Conservation (phyloP, 2,329 filamentous ascomycete species). For the Ploettnerulaceae sp. region DNA sequence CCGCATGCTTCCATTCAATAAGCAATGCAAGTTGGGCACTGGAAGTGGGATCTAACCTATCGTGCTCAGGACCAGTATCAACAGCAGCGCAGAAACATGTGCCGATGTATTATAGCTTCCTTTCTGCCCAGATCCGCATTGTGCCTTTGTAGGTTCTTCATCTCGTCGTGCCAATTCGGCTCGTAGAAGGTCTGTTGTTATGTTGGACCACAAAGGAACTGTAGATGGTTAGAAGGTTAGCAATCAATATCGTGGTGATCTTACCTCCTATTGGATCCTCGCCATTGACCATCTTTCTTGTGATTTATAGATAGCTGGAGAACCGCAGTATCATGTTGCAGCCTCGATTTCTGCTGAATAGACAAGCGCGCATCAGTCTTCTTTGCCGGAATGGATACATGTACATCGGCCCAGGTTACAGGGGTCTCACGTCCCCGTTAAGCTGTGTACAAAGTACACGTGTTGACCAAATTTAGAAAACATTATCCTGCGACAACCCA, state of each 20-base stretch:
- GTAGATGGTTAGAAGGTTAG: conserved; percentile 10
- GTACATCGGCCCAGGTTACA: too few relatives aligned
- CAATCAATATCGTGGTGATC: neutral
- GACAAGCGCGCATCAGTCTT: too few relatives aligned
- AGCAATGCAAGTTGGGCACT: conserved; percentile 6
- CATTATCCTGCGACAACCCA: too few relatives aligned
- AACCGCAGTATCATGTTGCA: conserved; percentile 18
- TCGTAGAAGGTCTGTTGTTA: conserved; percentile 33
- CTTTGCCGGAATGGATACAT: too few relatives aligned
- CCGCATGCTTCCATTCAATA: conserved; percentile 30
- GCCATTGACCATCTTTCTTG: conserved; percentile 14
- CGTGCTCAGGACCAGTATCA: conserved; percentile 52
- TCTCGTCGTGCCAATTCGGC: conserved; percentile 41
- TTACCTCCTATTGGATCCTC: conserved; percentile 13
- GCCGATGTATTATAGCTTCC: conserved; percentile 50
- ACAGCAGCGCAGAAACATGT: conserved; percentile 53
- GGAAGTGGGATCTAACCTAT: too few relatives aligned
- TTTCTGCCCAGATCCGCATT: conserved; percentile 46
- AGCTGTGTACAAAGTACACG: too few relatives aligned
- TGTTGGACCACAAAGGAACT: conserved; percentile 26
- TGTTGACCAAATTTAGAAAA: too few relatives aligned
- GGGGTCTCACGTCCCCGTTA: too few relatives aligned
- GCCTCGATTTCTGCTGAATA: too few relatives aligned
- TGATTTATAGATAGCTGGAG: conserved; percentile 4
- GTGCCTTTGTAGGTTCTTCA: conserved; percentile 39